Base-by-base conservation (phyloP, 768 basidiomycete species). In the Lentinula edodes region DNA sequence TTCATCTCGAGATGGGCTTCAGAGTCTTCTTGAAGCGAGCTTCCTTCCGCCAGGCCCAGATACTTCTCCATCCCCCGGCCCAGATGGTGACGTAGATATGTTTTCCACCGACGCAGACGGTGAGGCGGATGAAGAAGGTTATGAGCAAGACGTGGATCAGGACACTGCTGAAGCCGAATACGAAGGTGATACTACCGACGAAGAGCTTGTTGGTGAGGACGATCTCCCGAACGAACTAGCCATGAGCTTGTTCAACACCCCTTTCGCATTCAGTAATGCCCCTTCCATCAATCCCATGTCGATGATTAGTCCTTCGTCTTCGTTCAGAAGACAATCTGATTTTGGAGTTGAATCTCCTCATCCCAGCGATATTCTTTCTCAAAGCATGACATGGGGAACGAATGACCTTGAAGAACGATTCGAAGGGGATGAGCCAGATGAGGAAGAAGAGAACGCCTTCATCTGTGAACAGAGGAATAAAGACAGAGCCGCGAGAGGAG, bases 131-230 rank as follows among this genome's bases (percentile, higher is more conserved):
- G 80, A 81, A 39, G 79, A 71, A 6, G 78, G 80, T 32, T 76
- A 83, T 58, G 77, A 78, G 61, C 74, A 83, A 61, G 81, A 81
- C 59, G 77, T 71, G 32, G 79, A 55, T 34, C 52, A 23, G 28
- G 60, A 69, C 16, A 70, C 69, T n/a, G 74, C 74, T n/a, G 66
- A 65, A 32, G 66, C 76, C 51, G 83, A 80, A 42, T 82, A 76
- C 60, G 87, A 84, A 6, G 89, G 90, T 1, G 88, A 91, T 64
- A 90, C 90, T 3, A 92, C 91, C 1, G 91, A 92, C 68, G 89
- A 91, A 64, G 90, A 93, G 63, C 84, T 92, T 55, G 86, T 92
- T n/a, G 89, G 88, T 58, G 81, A 84, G 8, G 82, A 85, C 62
- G 85, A 87, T 60, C 76, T 90, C 6, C 88, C 86, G 32, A 92